A percentile compares a stretch with the other conserved stretches of the same genome.
phyloP scores from a whole-genome alignment of 73 alveolate genomes.

The Paramecium sexaurelia region DNA sequence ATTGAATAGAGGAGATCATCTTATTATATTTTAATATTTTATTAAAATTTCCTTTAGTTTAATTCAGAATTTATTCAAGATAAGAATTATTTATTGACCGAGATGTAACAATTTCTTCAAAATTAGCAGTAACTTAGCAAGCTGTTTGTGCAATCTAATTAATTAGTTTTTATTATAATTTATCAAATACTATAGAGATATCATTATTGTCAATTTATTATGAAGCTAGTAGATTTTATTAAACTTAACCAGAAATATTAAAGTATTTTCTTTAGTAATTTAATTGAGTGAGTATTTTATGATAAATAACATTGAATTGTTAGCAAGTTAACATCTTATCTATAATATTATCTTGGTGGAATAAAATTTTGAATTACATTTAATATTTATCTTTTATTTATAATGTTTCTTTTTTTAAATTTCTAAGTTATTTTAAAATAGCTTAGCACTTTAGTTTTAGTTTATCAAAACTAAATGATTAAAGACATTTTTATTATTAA shows the following conservation, averaged over 20 bases:
- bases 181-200: neutral
- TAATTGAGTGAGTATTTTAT: neutral
- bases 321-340: neutral
- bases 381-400: neutral
- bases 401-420: neutral
- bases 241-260: neutral
- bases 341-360: neutral
- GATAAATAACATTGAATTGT: neutral
- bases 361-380: neutral
- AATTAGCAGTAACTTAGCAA: neutral
- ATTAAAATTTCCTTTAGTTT: neutral
- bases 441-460: neutral
- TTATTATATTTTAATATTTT: neutral
- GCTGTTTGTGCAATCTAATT: neutral
- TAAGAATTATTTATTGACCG: neutral
- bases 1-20: neutral
- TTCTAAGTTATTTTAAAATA: neutral
- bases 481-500: neutral
- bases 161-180: neutral
- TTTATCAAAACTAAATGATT: neutral
- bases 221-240: neutral
- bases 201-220: neutral
- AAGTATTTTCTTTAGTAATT: neutral
- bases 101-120: neutral
- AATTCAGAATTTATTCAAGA: neutral